A percentile compares a stretch with the other conserved stretches of the same genome.
Evolutionary conservation across 805 yeast species (phyloP).

Genomic region (Kurtzmaniella cleridarum): DNA sequence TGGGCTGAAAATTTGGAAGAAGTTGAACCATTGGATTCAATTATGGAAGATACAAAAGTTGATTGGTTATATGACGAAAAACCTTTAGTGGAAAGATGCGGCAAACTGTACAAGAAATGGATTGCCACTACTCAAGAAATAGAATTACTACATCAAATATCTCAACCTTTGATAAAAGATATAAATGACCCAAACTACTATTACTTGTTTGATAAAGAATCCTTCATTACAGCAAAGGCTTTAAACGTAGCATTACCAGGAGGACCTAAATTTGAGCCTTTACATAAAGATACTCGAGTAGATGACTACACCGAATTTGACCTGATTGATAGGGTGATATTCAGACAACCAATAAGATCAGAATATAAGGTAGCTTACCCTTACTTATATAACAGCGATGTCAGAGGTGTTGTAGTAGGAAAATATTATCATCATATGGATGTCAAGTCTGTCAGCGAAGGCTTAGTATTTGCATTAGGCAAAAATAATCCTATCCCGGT

Average conservation of each 20-base stretch:
- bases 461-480: constrained; percentile 1
- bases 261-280: constrained; percentile 93
- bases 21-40: constrained; percentile 66
- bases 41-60: constrained; percentile 57
- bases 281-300: constrained; percentile 56
- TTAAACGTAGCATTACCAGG: constrained; percentile 85
- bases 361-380: constrained; percentile 89
- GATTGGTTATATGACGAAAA: constrained; percentile 81
- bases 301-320: constrained; percentile 90
- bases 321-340: constrained; percentile 79
- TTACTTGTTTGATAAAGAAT: constrained; percentile 69
- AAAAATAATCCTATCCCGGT: not conserved
- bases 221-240: constrained; percentile 89
- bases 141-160: constrained; percentile 59
- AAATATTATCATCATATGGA: constrained; percentile 66
- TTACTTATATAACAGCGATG: constrained; percentile 71
- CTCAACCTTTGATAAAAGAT: constrained; percentile 68
- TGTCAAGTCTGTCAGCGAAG: constrained; percentile 12
- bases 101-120: constrained; percentile 77
- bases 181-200: constrained; percentile 52
- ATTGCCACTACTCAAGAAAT: constrained; percentile 53
- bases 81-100: constrained; percentile 64
- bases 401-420: constrained; percentile 55
- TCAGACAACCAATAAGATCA: constrained; percentile 68
- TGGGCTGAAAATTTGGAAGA: constrained; percentile 78